Base-by-base conservation (phyloP, 768 basidiomycete species). In the Lentinus brumalis region DNA sequence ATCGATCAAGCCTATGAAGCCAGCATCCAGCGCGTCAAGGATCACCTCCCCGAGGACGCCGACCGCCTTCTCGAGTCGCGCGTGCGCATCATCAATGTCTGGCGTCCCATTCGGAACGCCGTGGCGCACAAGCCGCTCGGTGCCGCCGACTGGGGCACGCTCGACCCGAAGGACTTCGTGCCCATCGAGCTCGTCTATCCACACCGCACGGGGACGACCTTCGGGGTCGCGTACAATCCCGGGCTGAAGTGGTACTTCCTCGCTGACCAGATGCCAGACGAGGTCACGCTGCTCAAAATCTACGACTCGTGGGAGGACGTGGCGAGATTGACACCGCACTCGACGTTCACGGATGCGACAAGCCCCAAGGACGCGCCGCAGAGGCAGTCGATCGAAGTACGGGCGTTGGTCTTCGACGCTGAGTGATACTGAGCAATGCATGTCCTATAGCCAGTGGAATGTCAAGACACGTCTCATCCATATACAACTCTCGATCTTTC, bases 1-100 rank as follows among this genome's bases (percentile, higher is more conserved):
- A 75, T 79, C 31, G 79, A 81, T 61, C 79, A 81, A 68, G 79
- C 79, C 0, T 73, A 66, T 50, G 57, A 58, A 3, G 70, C 78
- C 0, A 71, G 72, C 3, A 66, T 70, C 18, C 53, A 59, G 14
- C 77, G 80, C 9, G 78, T 81, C 0, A 63, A 71, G 21, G 55
- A 64, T 6, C 78, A 80, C 49, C 74, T 75, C 12, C 69, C 70
- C 4, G 72, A 71, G 9, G 79, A 79, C 16, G 80, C 77, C 0
- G 77, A 79, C 58, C 72, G 70, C 14, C 72, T 78, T 12, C 69
- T 80, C 60, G 72, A 78, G 60, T 68, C 71, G 15, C 76, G 79
- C 45, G 72, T 73, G 35, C 76, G 75, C 53, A 78, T 80, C 64
- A 77, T 80, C 65, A 80, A 80, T 59, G 75, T 80, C 42, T 78